Conservation (phyloP, 1,284 basidiomycete species). For the Cystobasidiaceae sp. region DNA sequence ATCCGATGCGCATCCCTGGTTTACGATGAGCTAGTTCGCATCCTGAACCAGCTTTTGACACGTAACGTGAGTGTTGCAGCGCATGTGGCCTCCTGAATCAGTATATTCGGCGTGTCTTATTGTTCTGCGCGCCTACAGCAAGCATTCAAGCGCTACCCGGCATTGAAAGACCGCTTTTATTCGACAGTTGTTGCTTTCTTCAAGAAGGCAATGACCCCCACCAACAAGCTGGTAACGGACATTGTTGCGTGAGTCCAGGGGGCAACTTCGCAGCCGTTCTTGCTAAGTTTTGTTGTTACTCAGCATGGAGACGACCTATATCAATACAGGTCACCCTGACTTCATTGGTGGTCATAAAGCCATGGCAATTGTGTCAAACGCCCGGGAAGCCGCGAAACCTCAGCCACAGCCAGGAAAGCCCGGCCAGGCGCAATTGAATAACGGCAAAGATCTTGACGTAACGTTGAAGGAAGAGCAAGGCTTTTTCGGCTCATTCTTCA, state of each 20-base stretch:
- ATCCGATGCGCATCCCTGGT: constrained; percentile 90
- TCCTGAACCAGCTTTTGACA: constrained; percentile 76
- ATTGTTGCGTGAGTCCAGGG: constrained; percentile 72
- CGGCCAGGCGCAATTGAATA: constrained; percentile 73
- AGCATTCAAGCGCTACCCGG: constrained; percentile 91
- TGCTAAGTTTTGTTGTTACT: neutral
- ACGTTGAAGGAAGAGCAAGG: constrained; percentile 72
- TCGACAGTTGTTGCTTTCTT: constrained; percentile 91
- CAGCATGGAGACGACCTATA: constrained; percentile 93
- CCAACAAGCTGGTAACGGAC: constrained; percentile 88
- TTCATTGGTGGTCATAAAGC: constrained; percentile 96
- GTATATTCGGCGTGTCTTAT: neutral
- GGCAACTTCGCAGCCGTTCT: neutral
- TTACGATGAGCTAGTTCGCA: constrained; percentile 94
- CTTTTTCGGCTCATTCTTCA: constrained; percentile 96
- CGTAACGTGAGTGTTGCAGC: constrained; percentile 70
- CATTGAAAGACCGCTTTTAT: constrained; percentile 90
- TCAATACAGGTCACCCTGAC: constrained; percentile 99
- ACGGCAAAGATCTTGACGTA: constrained; percentile 88
- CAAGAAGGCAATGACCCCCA: constrained; percentile 87
- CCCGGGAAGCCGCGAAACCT: constrained; percentile 74
- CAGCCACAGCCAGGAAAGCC: constrained; percentile 58
- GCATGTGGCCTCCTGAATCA: neutral
- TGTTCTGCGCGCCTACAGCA: constrained; percentile 54
- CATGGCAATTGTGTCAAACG: constrained; percentile 74